Percentiles rank a stretch among this genome's conserved stretches.
Conservation (phyloP, 2,329 filamentous ascomycete species). For the Apiospora pterosperma region DNA sequence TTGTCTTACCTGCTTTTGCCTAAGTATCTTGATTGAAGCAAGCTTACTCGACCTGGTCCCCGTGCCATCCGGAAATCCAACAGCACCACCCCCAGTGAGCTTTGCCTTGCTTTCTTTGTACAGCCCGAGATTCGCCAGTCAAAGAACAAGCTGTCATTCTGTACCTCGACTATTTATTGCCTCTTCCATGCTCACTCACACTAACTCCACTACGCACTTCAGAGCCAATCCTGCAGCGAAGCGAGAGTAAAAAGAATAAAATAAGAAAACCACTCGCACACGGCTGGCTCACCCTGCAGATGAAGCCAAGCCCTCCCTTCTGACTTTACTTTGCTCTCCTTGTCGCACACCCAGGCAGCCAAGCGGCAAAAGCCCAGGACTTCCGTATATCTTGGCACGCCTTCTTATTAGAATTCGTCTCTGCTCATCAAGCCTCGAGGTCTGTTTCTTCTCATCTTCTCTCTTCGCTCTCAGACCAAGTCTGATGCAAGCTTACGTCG, state of each 20-base stretch:
- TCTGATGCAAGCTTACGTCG: background rate
- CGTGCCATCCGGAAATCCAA: background rate
- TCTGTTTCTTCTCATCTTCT: background rate
- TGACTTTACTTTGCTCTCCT: conserved; percentile 3
- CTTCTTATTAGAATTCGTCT: background rate
- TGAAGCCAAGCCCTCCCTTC: conserved; percentile 1
- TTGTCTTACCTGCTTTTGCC: too few relatives aligned
- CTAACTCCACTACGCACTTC: background rate
- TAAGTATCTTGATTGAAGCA: too few relatives aligned
- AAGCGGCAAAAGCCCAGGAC: conserved; percentile 3
- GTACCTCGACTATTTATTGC: background rate
- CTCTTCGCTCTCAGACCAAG: background rate
- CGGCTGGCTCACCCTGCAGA: background rate
- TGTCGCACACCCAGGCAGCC: conserved; percentile 5
- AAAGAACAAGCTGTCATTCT: too few relatives aligned
- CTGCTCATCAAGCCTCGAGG: background rate
- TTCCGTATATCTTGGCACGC: background rate
- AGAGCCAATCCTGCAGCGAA: background rate
- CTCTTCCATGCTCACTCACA: background rate
- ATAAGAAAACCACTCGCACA: background rate
- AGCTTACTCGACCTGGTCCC: background rate
- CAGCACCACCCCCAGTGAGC: too few relatives aligned
- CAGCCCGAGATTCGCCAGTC: too few relatives aligned
- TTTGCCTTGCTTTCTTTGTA: background rate
- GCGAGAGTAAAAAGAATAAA: background rate